Percentiles rank a stretch among this genome's conserved stretches.
Evolutionary conservation across 768 basidiomycete genomes (phyloP).

Genomic region (Nidularia sp.): DNA sequence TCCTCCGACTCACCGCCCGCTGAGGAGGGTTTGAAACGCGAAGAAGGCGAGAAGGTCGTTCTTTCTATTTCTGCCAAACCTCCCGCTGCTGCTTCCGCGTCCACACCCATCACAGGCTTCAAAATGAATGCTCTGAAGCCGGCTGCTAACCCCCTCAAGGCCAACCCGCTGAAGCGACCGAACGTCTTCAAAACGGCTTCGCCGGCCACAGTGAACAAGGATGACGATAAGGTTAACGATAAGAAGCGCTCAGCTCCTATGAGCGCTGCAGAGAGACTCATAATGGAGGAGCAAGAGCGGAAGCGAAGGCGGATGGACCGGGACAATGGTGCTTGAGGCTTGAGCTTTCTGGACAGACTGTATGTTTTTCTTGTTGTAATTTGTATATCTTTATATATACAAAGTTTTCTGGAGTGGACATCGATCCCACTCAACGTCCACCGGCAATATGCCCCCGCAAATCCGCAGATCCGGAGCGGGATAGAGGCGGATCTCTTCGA

Average conservation of each 20-base stretch:
- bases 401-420: neutral
- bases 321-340: constrained; percentile 20
- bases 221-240: constrained; percentile 34
- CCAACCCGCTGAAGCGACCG: constrained; percentile 39
- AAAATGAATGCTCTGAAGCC: constrained; percentile 65
- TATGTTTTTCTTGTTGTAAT: constrained; percentile 10
- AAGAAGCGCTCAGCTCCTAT: constrained; percentile 65
- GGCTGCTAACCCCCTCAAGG: constrained; percentile 56
- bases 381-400: neutral
- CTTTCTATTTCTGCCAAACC: constrained; percentile 67
- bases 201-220: constrained; percentile 23
- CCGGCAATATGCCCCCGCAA: neutral
- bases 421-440: neutral
- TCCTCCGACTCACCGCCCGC: constrained; percentile 33
- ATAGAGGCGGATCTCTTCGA: too few species aligned
- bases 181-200: constrained; percentile 67
- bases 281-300: constrained; percentile 87
- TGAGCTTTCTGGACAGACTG: constrained; percentile 9
- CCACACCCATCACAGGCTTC: constrained; percentile 36
- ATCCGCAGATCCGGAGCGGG: too few species aligned
- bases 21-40: constrained; percentile 66
- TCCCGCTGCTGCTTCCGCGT: constrained; percentile 22
- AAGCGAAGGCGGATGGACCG: constrained; percentile 77
- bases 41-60: constrained; percentile 75
- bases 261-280: constrained; percentile 82